Percentiles rank a stretch among this genome's conserved stretches.
Conservation (phyloP, 257 asterid species). For the Solanum etuberosum region DNA sequence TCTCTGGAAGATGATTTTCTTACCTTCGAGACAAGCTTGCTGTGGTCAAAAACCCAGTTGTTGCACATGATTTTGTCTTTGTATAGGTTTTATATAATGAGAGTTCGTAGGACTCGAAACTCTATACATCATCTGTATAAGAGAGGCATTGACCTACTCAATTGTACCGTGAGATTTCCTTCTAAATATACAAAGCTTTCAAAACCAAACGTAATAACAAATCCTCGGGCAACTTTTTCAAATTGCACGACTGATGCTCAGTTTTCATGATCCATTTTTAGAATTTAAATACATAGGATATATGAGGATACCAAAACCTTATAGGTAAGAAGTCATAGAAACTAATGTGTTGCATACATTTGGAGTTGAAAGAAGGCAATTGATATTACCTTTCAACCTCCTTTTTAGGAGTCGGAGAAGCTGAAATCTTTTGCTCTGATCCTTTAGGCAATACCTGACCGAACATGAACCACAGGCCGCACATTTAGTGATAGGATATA, state of each 20-base stretch:
- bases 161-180: background rate
- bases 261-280: background rate
- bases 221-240: background rate
- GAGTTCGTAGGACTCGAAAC: background rate
- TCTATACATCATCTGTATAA: background rate
- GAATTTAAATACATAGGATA: background rate
- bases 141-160: background rate
- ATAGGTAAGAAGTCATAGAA: background rate
- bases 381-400: conserved; percentile 49
- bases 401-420: conserved; percentile 31
- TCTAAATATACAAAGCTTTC: background rate
- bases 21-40: background rate
- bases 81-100: background rate
- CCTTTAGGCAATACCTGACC: conserved; percentile 32
- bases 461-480: background rate
- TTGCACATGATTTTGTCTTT: background rate
- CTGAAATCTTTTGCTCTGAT: conserved; percentile 27
- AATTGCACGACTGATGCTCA: background rate
- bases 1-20: background rate
- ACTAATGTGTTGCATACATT: background rate
- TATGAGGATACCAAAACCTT: background rate
- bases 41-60: background rate
- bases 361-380: background rate
- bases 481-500: background rate
- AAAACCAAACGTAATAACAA: background rate